phyloP scores from a whole-genome alignment of 1,139 yeast species.

The Blastobotrys raffinosifermentans region DNA sequence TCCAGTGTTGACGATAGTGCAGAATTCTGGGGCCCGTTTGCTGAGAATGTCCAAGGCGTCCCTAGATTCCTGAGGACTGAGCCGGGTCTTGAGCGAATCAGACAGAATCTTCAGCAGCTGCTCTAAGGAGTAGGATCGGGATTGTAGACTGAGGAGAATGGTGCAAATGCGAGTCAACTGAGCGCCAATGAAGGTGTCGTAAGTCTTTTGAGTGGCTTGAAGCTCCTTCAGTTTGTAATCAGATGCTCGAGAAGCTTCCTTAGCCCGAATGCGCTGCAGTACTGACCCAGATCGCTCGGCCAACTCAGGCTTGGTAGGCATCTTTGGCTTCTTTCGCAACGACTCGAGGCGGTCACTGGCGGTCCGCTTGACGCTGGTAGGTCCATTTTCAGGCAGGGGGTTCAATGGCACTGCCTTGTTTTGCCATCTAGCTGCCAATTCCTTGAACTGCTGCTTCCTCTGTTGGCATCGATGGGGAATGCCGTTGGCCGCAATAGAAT shows the following conservation, averaged over 20 bases:
- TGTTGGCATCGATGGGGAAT: conserved; percentile 10
- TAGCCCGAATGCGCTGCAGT: conserved; percentile 31
- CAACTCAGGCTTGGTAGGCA: conserved; percentile 3
- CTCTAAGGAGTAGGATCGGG: conserved; percentile 11
- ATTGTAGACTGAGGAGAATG: conserved; percentile 16
- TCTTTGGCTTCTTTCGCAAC: conserved; percentile 14
- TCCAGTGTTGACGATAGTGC: conserved; percentile 9
- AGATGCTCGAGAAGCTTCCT: conserved; percentile 22
- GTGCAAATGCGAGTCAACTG: conserved; percentile 23
- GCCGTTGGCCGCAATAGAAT: conserved; percentile 10
- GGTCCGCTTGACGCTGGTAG: conserved; percentile 1
- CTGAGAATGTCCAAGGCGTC: conserved; percentile 8
- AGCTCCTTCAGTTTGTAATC: conserved; percentile 12
- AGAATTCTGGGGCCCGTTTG: conserved; percentile 8
- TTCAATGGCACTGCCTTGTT: conserved; percentile 1
- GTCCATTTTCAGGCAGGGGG: background rate
- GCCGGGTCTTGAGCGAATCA: conserved; percentile 7
- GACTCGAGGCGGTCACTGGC: conserved; percentile 11
- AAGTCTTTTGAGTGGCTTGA: conserved; percentile 8
- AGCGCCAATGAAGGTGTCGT: conserved; percentile 20
- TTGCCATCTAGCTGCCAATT: background rate
- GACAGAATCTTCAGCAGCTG: conserved; percentile 8
- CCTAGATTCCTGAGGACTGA: conserved; percentile 7
- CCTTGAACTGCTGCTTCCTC: conserved; percentile 10
- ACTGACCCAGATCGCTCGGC: conserved; percentile 18